Conservation (phyloP, 495 filamentous ascomycete species). For the Penicillium parvum region DNA sequence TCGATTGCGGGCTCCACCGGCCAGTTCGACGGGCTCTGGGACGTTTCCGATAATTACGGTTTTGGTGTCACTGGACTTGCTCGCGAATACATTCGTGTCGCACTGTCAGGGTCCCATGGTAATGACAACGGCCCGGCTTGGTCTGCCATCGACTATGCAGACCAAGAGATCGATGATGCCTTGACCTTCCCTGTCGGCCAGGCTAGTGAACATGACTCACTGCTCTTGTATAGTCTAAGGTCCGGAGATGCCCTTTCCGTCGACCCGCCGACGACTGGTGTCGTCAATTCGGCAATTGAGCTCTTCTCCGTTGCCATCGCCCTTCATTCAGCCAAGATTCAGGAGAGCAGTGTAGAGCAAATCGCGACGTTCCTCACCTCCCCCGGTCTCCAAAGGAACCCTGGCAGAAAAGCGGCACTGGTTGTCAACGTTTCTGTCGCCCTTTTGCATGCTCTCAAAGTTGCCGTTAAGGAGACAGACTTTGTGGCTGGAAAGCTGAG, state of each 20-base stretch:
- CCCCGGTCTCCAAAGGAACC: slow-evolving; percentile 74
- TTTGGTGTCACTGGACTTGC: slow-evolving; percentile 89
- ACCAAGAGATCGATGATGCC: slow-evolving; percentile 65
- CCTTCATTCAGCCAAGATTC: slow-evolving; percentile 80
- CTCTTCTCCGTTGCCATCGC: slow-evolving; percentile 89
- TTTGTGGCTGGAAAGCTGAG: slow-evolving; percentile 71
- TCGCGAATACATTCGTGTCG: slow-evolving; percentile 66
- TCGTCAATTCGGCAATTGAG: slow-evolving; percentile 88
- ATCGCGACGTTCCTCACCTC: slow-evolving; percentile 81
- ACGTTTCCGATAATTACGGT: slow-evolving; percentile 87
- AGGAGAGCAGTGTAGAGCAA: slow-evolving; percentile 93
- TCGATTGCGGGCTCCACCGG: slow-evolving; percentile 90
- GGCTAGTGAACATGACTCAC: slow-evolving; percentile 85
- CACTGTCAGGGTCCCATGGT: slow-evolving; percentile 66
- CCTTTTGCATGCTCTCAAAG: slow-evolving; percentile 73
- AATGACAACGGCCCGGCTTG: slow-evolving; percentile 52
- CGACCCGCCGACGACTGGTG: slow-evolving; percentile 85
- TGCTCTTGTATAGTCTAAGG: slow-evolving; percentile 64
- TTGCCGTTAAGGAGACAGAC: slow-evolving; percentile 72
- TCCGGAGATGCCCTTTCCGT: slow-evolving; percentile 50
- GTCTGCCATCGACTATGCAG: slow-evolving; percentile 58
- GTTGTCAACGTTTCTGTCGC: slow-evolving; percentile 84
- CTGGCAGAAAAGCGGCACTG: slow-evolving; percentile 83
- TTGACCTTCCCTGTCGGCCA: slow-evolving; percentile 70
- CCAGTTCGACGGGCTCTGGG: slow-evolving; percentile 90